A percentile compares a stretch with the other conserved stretches of the same genome.
phyloP scores from a whole-genome alignment of 129 eudicot genomes.

The Logfia minima region DNA sequence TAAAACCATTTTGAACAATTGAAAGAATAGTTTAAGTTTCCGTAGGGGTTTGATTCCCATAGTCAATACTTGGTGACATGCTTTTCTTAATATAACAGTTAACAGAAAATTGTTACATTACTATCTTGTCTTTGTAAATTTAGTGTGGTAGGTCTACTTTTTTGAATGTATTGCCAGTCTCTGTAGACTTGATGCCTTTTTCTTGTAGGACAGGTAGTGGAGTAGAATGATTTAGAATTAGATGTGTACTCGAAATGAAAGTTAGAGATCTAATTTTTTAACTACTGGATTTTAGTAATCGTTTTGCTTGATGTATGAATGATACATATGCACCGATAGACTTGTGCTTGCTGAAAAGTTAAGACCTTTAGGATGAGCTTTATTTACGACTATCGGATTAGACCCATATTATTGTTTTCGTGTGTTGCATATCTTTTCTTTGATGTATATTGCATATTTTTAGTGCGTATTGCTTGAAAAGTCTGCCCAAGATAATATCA shows the following conservation, averaged over 20 bases:
- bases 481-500: background rate
- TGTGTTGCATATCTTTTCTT: background rate
- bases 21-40: no score
- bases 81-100: no score
- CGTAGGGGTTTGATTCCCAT: no score
- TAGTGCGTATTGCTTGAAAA: background rate
- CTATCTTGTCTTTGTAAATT: constrained; percentile 16
- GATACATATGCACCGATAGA: background rate
- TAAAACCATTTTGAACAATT: background rate
- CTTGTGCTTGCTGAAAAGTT: background rate
- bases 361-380: background rate
- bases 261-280: background rate
- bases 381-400: background rate
- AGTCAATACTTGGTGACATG: no score
- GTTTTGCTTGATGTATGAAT: background rate
- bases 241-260: background rate
- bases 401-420: background rate
- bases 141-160: background rate
- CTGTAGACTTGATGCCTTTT: background rate
- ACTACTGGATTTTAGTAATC: background rate
- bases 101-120: background rate
- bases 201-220: background rate
- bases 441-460: background rate
- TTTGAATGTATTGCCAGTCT: background rate
- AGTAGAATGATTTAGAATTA: background rate